A percentile compares a stretch with the other conserved stretches of the same genome.
Conservation (phyloP, 176 grass and related monocot genomes). For the Carex kokanica region DNA sequence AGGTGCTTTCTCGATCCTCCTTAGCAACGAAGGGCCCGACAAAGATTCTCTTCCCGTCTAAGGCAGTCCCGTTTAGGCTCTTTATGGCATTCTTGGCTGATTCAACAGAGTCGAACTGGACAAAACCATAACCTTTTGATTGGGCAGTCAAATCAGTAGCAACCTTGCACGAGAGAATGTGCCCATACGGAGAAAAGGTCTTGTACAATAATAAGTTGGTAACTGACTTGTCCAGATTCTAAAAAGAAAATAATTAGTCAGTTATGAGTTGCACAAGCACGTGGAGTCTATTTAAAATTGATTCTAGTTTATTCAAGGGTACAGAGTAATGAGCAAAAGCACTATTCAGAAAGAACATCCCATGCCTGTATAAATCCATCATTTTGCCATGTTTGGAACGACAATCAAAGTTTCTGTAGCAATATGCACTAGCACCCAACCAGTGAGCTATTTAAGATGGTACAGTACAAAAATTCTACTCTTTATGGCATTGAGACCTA, state of each 20-base stretch:
- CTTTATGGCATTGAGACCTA: not conserved
- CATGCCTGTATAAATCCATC: not conserved
- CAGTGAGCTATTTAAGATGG: not conserved
- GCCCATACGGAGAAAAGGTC: slow-evolving; percentile 73
- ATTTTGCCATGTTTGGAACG: not conserved
- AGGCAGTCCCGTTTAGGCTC: slow-evolving; percentile 72
- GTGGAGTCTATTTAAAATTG: not conserved
- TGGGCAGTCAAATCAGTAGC: slow-evolving; percentile 68
- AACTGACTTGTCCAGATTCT: slow-evolving; percentile 93
- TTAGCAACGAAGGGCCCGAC: slow-evolving; percentile 91
- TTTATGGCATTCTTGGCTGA: slow-evolving; percentile 80
- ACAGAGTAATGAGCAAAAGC: not conserved
- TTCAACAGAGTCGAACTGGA: slow-evolving; percentile 86
- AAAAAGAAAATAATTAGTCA: slow-evolving; percentile 16
- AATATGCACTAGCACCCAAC: not conserved
- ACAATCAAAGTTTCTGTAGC: not conserved
- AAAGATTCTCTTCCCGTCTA: slow-evolving; percentile 89
- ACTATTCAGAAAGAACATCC: not conserved
- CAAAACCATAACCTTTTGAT: slow-evolving; percentile 95
- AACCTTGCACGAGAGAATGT: slow-evolving; percentile 94
- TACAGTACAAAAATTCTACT: not conserved
- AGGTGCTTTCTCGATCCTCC: slow-evolving; percentile 51
- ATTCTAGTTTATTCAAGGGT: not conserved
- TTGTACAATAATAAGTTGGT: slow-evolving; percentile 74
- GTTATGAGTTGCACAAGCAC: slow-evolving; percentile 1